Conservation (phyloP, 2,329 filamentous ascomycete genomes). For the Penicillium sp. region DNA sequence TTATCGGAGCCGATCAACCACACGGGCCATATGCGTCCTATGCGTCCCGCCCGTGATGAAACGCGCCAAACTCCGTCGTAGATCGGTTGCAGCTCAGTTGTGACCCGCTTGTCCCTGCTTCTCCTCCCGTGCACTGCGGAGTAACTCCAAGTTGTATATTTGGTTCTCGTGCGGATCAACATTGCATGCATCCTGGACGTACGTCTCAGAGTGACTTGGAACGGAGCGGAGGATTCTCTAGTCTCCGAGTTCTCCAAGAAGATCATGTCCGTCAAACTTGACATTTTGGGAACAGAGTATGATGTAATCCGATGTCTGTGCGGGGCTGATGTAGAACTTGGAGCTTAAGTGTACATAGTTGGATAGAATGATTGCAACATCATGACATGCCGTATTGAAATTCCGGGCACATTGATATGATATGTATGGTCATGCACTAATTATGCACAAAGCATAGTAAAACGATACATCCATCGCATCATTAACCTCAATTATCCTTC, state of each 20-base stretch:
- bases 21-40: constrained; percentile 20
- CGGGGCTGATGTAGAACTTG: constrained; percentile 14
- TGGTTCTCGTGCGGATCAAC: background rate
- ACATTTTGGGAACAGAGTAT: constrained; percentile 27
- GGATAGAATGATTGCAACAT: too few relatives aligned
- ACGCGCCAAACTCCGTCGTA: constrained; percentile 19
- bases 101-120: background rate
- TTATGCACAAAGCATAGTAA: background rate
- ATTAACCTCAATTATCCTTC: constrained; percentile 4
- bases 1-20: constrained; percentile 10
- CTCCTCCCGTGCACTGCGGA: background rate
- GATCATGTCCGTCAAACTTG: constrained; percentile 13
- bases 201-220: background rate
- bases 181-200: background rate
- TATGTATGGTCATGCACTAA: background rate
- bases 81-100: constrained; percentile 14
- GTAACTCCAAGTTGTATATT: background rate
- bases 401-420: too few relatives aligned
- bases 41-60: constrained; percentile 20
- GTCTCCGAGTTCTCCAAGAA: constrained; percentile 1
- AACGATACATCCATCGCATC: background rate
- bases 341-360: too few relatives aligned
- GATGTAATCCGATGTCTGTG: constrained; percentile 42
- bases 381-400: too few relatives aligned
- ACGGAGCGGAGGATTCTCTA: background rate